Evolutionary conservation across 352 stramenopile genomes (phyloP).

Genomic region (Plasmopara halstedii): DNA sequence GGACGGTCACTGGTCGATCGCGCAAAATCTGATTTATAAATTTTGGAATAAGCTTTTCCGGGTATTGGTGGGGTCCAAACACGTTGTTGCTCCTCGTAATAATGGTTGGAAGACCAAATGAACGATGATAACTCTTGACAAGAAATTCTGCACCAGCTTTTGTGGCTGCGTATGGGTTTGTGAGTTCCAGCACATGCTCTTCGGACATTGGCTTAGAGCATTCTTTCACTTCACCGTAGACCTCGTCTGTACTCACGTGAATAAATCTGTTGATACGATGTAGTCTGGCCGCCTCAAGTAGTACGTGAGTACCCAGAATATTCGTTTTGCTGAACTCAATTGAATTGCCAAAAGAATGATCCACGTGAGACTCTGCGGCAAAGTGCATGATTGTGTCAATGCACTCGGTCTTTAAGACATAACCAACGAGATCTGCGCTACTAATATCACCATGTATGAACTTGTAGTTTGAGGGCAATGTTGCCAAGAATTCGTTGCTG

Average conservation of each 20-base stretch:
- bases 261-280: slow-evolving; percentile 92
- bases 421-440: slow-evolving; percentile 90
- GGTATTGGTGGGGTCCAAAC: slow-evolving; percentile 97
- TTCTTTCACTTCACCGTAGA: slow-evolving; percentile 93
- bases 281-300: slow-evolving; percentile 93
- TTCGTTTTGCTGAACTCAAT: slow-evolving; percentile 98
- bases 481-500: slow-evolving; percentile 16
- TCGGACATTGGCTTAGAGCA: slow-evolving; percentile 92
- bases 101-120: slow-evolving; percentile 93
- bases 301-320: slow-evolving; percentile 96
- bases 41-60: slow-evolving; percentile 98
- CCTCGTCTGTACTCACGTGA: slow-evolving; percentile 97
- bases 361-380: slow-evolving; percentile 95
- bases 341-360: slow-evolving; percentile 99
- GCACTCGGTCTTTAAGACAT: slow-evolving; percentile 90
- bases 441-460: slow-evolving; percentile 98
- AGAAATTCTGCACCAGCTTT: slow-evolving; percentile 98
- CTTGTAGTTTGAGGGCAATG: slow-evolving; percentile 79
- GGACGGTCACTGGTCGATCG: slow-evolving; percentile 87
- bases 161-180: slow-evolving; percentile 97
- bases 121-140: slow-evolving; percentile 90
- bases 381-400: slow-evolving; percentile 99
- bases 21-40: slow-evolving; percentile 95
- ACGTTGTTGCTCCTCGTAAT: slow-evolving; percentile 99
- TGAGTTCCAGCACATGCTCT: slow-evolving; percentile 92